Conservation (phyloP, 441 rosid species). For the Pelargonium hybrid region DNA sequence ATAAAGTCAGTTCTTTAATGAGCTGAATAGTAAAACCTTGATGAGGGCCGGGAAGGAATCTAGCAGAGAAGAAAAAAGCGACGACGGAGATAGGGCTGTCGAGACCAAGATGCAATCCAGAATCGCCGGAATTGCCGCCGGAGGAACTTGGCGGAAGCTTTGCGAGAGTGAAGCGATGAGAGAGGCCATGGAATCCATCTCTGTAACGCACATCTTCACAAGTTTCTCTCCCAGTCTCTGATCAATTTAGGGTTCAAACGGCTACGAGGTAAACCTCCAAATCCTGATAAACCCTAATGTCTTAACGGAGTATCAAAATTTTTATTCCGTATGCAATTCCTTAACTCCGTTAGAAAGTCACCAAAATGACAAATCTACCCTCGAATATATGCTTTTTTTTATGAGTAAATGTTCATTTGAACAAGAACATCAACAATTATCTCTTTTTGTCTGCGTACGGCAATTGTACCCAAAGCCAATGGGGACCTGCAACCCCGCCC, state of each 20-base stretch:
- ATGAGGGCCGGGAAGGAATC: constrained; percentile 26
- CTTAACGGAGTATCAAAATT: no score
- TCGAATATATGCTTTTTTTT: no score
- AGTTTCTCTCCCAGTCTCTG: background rate
- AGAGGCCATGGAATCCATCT: constrained; percentile 28
- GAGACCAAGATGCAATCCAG: constrained; percentile 73
- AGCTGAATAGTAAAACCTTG: constrained; percentile 29
- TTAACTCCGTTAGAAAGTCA: no score
- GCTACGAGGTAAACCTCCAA: background rate
- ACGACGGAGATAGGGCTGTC: constrained; percentile 42
- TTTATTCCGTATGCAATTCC: no score
- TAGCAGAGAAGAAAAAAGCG: constrained; percentile 51
- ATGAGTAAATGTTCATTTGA: no score
- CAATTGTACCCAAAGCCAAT: no score
- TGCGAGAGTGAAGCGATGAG: constrained; percentile 40
- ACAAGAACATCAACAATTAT: no score
- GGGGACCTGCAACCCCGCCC: no score
- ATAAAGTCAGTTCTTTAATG: background rate
- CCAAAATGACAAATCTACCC: no score
- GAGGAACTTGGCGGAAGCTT: constrained; percentile 55
- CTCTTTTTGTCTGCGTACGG: no score
- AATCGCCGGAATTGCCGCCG: constrained; percentile 57
- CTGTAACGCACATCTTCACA: constrained; percentile 19
- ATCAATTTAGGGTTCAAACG: background rate
- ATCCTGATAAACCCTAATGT: background rate